Conservation (phyloP, 129 eudicot genomes). For the Helianthus annuus region DNA sequence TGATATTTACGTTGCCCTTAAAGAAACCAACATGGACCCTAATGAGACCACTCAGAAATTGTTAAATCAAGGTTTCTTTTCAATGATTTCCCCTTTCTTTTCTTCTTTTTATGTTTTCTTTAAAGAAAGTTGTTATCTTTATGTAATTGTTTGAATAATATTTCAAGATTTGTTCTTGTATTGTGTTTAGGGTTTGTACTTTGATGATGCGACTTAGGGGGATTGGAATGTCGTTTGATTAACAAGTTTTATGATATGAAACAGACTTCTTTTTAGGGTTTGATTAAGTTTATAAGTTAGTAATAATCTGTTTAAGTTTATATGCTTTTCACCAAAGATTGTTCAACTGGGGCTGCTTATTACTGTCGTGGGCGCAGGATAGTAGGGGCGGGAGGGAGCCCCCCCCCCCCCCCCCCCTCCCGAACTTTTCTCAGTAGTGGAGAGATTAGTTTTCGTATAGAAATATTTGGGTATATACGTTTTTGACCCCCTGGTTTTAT, state of each 20-base stretch:
- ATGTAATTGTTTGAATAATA: neutral
- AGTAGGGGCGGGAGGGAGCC: too few relatives aligned
- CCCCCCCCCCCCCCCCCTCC: too few relatives aligned
- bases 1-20: slow-evolving; percentile 73
- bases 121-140: neutral
- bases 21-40: slow-evolving; percentile 89
- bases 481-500: too few relatives aligned
- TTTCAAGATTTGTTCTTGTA: neutral
- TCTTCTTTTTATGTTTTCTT: neutral
- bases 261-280: neutral
- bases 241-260: neutral
- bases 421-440: too few relatives aligned
- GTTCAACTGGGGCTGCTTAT: neutral
- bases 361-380: neutral
- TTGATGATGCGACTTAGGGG: neutral
- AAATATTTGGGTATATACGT: too few relatives aligned
- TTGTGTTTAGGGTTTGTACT: neutral
- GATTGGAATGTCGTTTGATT: neutral
- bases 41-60: slow-evolving; percentile 87
- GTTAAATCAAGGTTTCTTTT: slow-evolving; percentile 71
- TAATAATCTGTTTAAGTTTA: neutral
- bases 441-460: too few relatives aligned
- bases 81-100: neutral
- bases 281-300: neutral
- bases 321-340: neutral